Evolutionary conservation across 2,329 filamentous ascomycete genomes (phyloP).

Genomic region (Zymoseptoria brevis): DNA sequence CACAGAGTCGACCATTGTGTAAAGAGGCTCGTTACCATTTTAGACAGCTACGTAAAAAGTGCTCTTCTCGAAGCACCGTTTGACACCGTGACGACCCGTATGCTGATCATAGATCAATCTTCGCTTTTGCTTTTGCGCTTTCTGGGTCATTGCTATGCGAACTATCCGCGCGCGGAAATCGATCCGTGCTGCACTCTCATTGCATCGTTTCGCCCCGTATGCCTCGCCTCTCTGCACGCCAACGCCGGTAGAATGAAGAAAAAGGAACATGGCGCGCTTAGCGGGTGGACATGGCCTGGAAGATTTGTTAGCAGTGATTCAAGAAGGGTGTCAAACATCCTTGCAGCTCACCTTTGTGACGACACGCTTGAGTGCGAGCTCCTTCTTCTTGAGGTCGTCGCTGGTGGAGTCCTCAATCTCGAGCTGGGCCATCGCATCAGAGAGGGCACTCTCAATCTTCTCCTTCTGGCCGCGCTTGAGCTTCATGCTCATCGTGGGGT

Average conservation of each 20-base stretch:
- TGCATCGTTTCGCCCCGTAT: conserved; percentile 9
- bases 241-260: conserved; percentile 17
- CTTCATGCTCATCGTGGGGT: conserved; percentile 92
- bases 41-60: background rate
- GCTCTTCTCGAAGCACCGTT: background rate
- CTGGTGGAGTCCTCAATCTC: conserved; percentile 87
- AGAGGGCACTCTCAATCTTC: conserved; percentile 96
- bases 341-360: conserved; percentile 73
- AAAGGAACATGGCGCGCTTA: conserved; percentile 19
- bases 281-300: conserved; percentile 31
- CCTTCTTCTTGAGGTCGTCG: conserved; percentile 99
- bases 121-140: conserved; percentile 13
- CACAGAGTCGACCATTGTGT: no score
- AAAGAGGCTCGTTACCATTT: background rate
- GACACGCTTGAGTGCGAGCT: conserved; percentile 92
- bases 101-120: conserved; percentile 20
- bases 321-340: background rate
- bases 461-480: conserved; percentile 99
- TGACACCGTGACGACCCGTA: background rate
- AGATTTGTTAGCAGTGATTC: background rate
- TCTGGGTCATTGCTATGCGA: conserved; percentile 16
- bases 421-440: conserved; percentile 94
- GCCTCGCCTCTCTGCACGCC: conserved; percentile 16
- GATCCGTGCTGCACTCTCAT: conserved; percentile 8
- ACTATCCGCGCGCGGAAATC: conserved; percentile 17